phyloP scores from a whole-genome alignment of 2,329 filamentous ascomycete species.

The Penicillium carneum region DNA sequence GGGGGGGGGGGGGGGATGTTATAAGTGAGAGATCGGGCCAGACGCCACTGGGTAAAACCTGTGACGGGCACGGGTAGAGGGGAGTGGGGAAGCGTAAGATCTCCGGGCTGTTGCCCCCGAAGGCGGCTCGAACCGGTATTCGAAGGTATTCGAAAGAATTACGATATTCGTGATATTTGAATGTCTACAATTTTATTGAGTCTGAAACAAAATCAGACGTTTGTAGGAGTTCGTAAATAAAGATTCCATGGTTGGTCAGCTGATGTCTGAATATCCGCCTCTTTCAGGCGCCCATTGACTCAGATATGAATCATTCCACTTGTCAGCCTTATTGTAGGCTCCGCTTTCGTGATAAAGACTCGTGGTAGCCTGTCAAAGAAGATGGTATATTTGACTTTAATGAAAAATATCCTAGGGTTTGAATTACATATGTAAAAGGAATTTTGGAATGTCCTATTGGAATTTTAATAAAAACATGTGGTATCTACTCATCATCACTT shows the following conservation, averaged over 20 bases:
- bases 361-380: not conserved
- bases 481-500: slow-evolving; percentile 48
- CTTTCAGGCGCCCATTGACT: slow-evolving; percentile 7
- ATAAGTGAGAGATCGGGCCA: slow-evolving; percentile 1
- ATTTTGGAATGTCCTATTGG: slow-evolving; percentile 3
- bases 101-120: slow-evolving; percentile 4
- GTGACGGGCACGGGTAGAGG: slow-evolving; percentile 17
- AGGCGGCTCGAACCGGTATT: not conserved
- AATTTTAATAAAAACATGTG: slow-evolving; percentile 12
- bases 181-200: not conserved
- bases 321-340: not conserved
- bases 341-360: not conserved
- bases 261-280: not conserved
- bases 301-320: slow-evolving; percentile 1
- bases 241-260: not conserved
- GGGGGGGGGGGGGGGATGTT: not conserved
- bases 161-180: not conserved
- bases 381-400: not conserved
- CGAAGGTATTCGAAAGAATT: not conserved
- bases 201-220: not conserved
- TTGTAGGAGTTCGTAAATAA: not conserved
- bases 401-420: too few relatives aligned
- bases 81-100: slow-evolving; percentile 18
- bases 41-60: slow-evolving; percentile 19
- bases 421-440: not conserved